Evolutionary conservation across 2,329 filamentous ascomycete genomes (phyloP), one percentile per base, ranked within the genome.

Genomic region (Paecilomyces variotii): DNA sequence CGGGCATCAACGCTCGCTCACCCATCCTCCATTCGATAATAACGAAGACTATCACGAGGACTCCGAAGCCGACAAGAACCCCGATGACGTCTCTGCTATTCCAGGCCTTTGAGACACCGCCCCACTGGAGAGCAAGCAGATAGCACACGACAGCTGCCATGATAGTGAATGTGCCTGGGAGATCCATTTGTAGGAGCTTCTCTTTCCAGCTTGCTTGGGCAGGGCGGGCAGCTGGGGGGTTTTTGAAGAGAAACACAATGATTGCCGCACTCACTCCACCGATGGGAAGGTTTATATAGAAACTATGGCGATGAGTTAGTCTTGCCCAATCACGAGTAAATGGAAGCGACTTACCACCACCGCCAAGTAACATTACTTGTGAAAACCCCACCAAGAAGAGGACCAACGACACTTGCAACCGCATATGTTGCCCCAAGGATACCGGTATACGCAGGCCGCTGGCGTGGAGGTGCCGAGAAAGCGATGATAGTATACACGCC

Each of bases 381-480:
- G 62, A 79, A 78, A 32, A 72, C 74, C 58, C 76, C 76, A 56
- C 75, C 76, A 65, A 79, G 61, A 55, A 82, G 69, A 24, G 79
- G 79, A 28, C 80, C 80, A 26, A 77, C 74, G 11, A 81, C 78
- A 58, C 65, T 70, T 5, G 79, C 78, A 57, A 82, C 74, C 1
- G 78, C 77, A 62, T 79, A 80, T 71, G 80, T 80, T 54, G 72
- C 74, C 54, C 79, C 79, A 52, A 81, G 74, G 14, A 80, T 25
- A 2, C 79, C 79, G 61, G 76, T 79, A 62, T 57, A 59, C 2
- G 57, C 57, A 35, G 59, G 59, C 2, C 59, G 27, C 34, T 57
- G 55, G 5, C 39, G 35, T 52, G 59, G 59, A n/a, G 57, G 54
- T 7, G 60, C 60, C 49, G 58, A 56, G 28, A 63, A 63, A 6